Evolutionary conservation across 1,284 basidiomycete species (phyloP).

Genomic region (Trametes pubescens): DNA sequence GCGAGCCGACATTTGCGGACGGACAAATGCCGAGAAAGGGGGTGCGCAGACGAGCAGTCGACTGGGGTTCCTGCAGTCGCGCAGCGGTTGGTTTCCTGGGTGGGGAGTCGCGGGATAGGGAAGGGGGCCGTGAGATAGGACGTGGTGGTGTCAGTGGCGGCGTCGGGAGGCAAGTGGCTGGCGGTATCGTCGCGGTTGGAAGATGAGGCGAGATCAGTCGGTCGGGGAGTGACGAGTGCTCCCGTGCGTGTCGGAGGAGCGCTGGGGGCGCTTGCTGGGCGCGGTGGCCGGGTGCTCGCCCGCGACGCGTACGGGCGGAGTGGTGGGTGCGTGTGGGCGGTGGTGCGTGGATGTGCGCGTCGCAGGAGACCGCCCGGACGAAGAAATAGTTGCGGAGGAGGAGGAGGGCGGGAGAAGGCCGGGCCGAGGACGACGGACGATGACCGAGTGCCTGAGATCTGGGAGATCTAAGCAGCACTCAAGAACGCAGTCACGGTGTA

Average conservation of each 20-base stretch:
- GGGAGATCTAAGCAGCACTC: slow-evolving; percentile 24
- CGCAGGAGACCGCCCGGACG: background rate
- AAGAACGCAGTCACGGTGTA: background rate
- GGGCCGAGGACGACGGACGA: slow-evolving; percentile 28
- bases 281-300: background rate
- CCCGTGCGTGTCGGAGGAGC: slow-evolving; percentile 31
- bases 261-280: background rate
- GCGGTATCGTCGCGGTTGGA: slow-evolving; percentile 20
- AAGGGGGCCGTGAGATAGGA: slow-evolving; percentile 6
- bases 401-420: slow-evolving; percentile 19
- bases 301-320: background rate
- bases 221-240: slow-evolving; percentile 29
- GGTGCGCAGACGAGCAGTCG: background rate
- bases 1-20: slow-evolving; percentile 10
- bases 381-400: background rate
- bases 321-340: slow-evolving; percentile 1
- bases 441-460: slow-evolving; percentile 19
- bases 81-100: background rate
- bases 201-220: slow-evolving; percentile 29
- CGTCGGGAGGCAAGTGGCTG: slow-evolving; percentile 13
- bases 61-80: background rate
- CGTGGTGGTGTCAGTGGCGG: slow-evolving; percentile 20
- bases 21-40: slow-evolving; percentile 4
- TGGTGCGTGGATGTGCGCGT: background rate
- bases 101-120: background rate